Conservation (phyloP, 768 basidiomycete genomes). For the Rhodocollybia butyracea region DNA sequence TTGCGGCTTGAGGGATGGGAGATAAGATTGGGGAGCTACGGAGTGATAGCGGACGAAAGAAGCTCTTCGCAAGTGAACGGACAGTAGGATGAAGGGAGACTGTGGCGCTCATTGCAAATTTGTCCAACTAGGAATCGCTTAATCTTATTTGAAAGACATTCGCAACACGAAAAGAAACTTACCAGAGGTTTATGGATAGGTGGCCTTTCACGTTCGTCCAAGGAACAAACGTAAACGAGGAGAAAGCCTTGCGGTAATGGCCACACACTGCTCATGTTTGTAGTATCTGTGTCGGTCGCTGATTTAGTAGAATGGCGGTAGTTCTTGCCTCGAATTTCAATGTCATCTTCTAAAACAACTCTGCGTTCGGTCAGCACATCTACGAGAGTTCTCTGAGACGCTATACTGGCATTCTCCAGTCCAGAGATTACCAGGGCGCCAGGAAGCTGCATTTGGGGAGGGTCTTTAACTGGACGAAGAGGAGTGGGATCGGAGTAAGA, state of each 20-base stretch:
- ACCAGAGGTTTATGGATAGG: constrained; percentile 64
- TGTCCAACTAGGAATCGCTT: constrained; percentile 49
- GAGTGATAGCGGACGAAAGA: constrained; percentile 17
- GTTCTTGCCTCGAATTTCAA: constrained; percentile 11
- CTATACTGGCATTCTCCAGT: constrained; percentile 55
- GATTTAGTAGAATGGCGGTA: background rate
- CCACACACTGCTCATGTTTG: constrained; percentile 41
- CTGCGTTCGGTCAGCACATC: constrained; percentile 49
- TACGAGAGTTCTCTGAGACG: constrained; percentile 57
- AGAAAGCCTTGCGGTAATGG: constrained; percentile 68
- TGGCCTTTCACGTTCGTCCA: constrained; percentile 63
- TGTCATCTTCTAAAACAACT: constrained; percentile 39
- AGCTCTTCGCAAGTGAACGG: constrained; percentile 22
- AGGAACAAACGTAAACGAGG: constrained; percentile 67
- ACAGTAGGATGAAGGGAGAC: constrained; percentile 45
- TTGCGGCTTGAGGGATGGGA: constrained; percentile 19
- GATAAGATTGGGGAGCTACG: constrained; percentile 21
- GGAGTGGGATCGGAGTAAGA: constrained; percentile 33
- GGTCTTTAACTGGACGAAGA: constrained; percentile 15
- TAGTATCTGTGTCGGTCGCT: constrained; percentile 14
- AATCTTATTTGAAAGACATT: constrained; percentile 21
- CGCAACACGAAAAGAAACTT: constrained; percentile 21
- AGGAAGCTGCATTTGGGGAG: constrained; percentile 36
- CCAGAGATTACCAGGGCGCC: constrained; percentile 66
- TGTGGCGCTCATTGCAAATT: constrained; percentile 73